These are phyloP conservation scores for Ustilago vetiveriae DNA, from an alignment of 1,284 basidiomycete species.

Conservation along the genomic window DNA sequence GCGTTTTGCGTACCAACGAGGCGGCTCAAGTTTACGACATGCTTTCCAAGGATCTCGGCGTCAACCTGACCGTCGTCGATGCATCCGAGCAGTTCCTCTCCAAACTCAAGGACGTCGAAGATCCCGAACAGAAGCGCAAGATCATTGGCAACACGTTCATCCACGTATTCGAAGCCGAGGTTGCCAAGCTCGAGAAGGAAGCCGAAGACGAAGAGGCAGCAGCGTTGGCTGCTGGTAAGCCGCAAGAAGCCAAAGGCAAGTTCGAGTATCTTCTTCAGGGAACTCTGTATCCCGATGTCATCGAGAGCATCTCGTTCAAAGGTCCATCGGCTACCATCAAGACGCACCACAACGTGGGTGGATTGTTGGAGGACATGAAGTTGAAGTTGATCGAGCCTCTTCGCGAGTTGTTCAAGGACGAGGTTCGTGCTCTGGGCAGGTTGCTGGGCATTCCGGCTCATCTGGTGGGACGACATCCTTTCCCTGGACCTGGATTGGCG, in stretches of 20 bases:
- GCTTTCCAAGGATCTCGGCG: conserved; percentile 91
- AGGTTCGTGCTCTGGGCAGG: conserved; percentile 91
- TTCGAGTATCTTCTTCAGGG: conserved; percentile 98
- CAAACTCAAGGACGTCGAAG: conserved; percentile 88
- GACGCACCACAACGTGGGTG: conserved; percentile 99
- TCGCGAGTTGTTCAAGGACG: conserved; percentile 98
- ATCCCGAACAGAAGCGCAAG: conserved; percentile 96
- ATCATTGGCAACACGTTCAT: conserved; percentile 99
- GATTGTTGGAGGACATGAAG: conserved; percentile 96
- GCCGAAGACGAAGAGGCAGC: conserved; percentile 77
- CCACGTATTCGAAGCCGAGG: conserved; percentile 94
- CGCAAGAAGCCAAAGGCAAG: conserved; percentile 72
- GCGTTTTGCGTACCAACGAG: conserved; percentile 91
- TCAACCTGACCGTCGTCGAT: conserved; percentile 95
- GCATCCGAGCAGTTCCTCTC: conserved; percentile 92
- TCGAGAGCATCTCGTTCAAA: conserved; percentile 99
- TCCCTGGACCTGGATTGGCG: conserved; percentile 98
- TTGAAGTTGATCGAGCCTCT: conserved; percentile 98
- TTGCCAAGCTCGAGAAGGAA: conserved; percentile 85
- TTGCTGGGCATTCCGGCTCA: conserved; percentile 90
- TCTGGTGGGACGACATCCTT: conserved; percentile 96
- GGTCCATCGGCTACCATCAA: conserved; percentile 99
- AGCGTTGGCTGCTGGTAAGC: conserved; percentile 70
- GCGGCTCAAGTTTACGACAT: conserved; percentile 92
- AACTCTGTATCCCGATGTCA: conserved; percentile 99